Conservation (phyloP, 2,329 filamentous ascomycete species). For the Aspergillus sp. region DNA sequence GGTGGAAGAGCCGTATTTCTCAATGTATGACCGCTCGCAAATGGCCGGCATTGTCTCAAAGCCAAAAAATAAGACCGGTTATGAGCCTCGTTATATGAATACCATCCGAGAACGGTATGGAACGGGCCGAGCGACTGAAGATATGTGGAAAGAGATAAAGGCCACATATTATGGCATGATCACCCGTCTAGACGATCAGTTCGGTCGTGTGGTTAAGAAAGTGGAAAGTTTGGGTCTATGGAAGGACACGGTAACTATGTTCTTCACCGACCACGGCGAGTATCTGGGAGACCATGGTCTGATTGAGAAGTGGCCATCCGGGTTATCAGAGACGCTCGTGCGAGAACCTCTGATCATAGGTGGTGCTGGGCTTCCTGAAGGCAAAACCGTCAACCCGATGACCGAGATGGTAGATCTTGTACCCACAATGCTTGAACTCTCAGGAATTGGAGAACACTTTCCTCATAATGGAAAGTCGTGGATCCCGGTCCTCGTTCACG, state of each 20-base stretch:
- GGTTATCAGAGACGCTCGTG: not conserved
- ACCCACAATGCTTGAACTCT: slow-evolving; percentile 21
- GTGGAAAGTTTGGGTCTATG: not conserved
- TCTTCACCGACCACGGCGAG: slow-evolving; percentile 32
- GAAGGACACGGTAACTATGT: not conserved
- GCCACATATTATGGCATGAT: slow-evolving; percentile 53
- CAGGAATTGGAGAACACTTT: slow-evolving; percentile 34
- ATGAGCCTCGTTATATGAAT: slow-evolving; percentile 2
- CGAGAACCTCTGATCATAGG: not conserved
- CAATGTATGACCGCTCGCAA: slow-evolving; percentile 43
- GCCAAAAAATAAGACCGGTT: not conserved
- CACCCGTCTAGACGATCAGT: slow-evolving; percentile 47
- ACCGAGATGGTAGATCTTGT: slow-evolving; percentile 27
- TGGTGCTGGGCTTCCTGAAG: not conserved
- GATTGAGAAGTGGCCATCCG: slow-evolving; percentile 42
- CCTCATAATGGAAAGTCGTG: slow-evolving; percentile 30
- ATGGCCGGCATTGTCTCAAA: not conserved
- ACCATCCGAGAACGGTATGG: slow-evolving; percentile 29
- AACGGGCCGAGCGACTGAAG: slow-evolving; percentile 40
- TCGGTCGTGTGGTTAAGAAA: slow-evolving; percentile 38
- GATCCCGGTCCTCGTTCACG: slow-evolving; percentile 31
- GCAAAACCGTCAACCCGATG: slow-evolving; percentile 26
- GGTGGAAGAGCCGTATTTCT: slow-evolving; percentile 51
- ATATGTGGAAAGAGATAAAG: slow-evolving; percentile 47
- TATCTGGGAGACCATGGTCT: slow-evolving; percentile 50